Evolutionary conservation across 2,329 filamentous ascomycete genomes (phyloP), one percentile per base, ranked within the genome.

Genomic region (Phoma sp.): DNA sequence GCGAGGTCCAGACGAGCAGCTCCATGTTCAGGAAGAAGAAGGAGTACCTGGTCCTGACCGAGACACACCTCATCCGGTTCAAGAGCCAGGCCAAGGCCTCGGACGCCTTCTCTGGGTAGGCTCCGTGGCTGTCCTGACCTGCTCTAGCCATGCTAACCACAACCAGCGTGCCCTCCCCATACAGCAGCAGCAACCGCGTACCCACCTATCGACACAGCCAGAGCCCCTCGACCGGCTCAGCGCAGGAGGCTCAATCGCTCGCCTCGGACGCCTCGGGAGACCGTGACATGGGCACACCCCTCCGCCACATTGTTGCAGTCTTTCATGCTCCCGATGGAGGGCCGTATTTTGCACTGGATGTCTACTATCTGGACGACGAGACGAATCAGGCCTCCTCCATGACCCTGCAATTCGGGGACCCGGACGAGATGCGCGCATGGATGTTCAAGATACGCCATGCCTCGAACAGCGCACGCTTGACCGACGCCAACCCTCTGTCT

Each of bases 21-120:
- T 84, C 84, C 55, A 84, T 90, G 80, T 88, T 90, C 74, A 80
- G 87, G 69, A 89, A 89, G 76, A 89, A 87, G 76, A 87, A 83
- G 73, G 87, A 90, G 69, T 91, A 88, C 64, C 76, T 91, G 48
- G 88, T 90, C 12, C 77, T 91, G 60, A 91, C 87, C 6, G 87
- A 90, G 60, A 84, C 82, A 5, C 85, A 90, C 70, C 75, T 91
- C 49, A 75, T 90, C 48, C 82, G 87, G 11, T 90, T 88, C 77
- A 89, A 90, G 72, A 88, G 78, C 64, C 85, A 89, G 61, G 76
- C 79, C 37, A 87, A 87, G 69, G 88, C 88, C 11, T 79, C 82
- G 23, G 87, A 90, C 53, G 77, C 80, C 32, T 90, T 90, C 62
- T 25, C 45, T 36, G 46, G 43, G 49, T 53, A 26, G 7, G 36